Conservation (phyloP, 305 asterid genomes). For the Fraxinus paxiana region DNA sequence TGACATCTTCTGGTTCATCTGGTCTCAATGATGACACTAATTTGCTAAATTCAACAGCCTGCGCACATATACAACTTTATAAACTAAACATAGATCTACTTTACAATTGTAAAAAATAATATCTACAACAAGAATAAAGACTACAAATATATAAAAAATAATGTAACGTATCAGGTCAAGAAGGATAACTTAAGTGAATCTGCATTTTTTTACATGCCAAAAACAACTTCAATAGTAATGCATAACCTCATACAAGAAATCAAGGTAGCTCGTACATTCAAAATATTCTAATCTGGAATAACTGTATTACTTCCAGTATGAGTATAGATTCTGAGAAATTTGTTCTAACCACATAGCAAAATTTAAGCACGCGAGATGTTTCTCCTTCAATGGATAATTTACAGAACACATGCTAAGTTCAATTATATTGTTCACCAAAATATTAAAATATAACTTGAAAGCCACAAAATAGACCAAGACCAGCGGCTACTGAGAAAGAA, state of each 20-base stretch:
- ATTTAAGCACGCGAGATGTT: neutral
- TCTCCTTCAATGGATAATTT: neutral
- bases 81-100: slow-evolving; percentile 9
- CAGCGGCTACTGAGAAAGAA: slow-evolving; percentile 16
- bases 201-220: neutral
- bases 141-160: neutral
- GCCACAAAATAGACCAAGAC: slow-evolving; percentile 11
- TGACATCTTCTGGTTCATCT: slow-evolving; percentile 89
- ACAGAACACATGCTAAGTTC: neutral
- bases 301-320: neutral
- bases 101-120: slow-evolving; percentile 2
- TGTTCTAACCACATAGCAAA: neutral
- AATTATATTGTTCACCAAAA: neutral
- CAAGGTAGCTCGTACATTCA: neutral
- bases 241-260: neutral
- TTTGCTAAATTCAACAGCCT: slow-evolving; percentile 95
- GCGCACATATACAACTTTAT: slow-evolving; percentile 22
- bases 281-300: neutral
- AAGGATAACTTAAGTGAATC: slow-evolving; percentile 6
- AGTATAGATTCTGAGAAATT: neutral
- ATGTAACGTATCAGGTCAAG: slow-evolving; percentile 11
- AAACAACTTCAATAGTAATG: neutral
- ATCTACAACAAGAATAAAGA: slow-evolving; percentile 6
- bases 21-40: slow-evolving; percentile 84
- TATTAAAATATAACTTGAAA: neutral